phyloP scores from a whole-genome alignment of 2,329 filamentous ascomycete species.

The Ophiosphaerella narmari region DNA sequence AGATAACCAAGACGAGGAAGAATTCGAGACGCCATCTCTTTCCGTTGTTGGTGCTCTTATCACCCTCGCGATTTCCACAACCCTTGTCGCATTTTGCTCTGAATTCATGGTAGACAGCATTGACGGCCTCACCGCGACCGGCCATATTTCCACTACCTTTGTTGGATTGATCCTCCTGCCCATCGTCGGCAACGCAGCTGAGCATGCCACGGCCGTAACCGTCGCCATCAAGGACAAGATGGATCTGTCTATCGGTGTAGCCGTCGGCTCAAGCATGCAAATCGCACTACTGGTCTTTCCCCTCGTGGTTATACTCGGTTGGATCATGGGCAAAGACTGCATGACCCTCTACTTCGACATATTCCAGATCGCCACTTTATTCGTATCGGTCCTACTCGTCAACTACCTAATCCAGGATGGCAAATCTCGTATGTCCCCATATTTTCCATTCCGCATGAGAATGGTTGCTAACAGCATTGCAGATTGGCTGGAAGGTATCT shows the following conservation, averaged over 20 bases:
- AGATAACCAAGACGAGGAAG: slow-evolving; percentile 61
- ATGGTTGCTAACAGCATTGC: slow-evolving; percentile 20
- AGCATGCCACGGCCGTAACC: slow-evolving; percentile 67
- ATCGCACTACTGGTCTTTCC: slow-evolving; percentile 67
- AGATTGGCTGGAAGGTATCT: slow-evolving; percentile 64
- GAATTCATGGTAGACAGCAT: slow-evolving; percentile 68
- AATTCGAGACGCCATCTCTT: slow-evolving; percentile 77
- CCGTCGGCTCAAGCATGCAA: slow-evolving; percentile 68
- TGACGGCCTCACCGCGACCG: slow-evolving; percentile 56
- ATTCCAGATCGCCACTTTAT: slow-evolving; percentile 77
- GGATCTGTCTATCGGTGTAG: slow-evolving; percentile 69
- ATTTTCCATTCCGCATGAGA: no score
- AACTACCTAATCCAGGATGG: slow-evolving; percentile 68
- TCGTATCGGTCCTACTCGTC: slow-evolving; percentile 60
- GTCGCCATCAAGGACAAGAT: slow-evolving; percentile 70
- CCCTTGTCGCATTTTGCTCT: slow-evolving; percentile 77
- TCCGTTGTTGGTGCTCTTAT: slow-evolving; percentile 72
- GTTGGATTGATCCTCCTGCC: slow-evolving; percentile 67
- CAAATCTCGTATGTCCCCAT: slow-evolving; percentile 51
- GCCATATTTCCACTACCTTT: slow-evolving; percentile 61
- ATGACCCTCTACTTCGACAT: slow-evolving; percentile 84
- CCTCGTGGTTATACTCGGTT: slow-evolving; percentile 64
- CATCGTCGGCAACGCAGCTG: slow-evolving; percentile 69
- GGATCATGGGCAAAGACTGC: slow-evolving; percentile 61
- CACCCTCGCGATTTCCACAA: slow-evolving; percentile 74